Conservation (phyloP, 2,329 filamentous ascomycete species). For the Clonostachys sp. region DNA sequence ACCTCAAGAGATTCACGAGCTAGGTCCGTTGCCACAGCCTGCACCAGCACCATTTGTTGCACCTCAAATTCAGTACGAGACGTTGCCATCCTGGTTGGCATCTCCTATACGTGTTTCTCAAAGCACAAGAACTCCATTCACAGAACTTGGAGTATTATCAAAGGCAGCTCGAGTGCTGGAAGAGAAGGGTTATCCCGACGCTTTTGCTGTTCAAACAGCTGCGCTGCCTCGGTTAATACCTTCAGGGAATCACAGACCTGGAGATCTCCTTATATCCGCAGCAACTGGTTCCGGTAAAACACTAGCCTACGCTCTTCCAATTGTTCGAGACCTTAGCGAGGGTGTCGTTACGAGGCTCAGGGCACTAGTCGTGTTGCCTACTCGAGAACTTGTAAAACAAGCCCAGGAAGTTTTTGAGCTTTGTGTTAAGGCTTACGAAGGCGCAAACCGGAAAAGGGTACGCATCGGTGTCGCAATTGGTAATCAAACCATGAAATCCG, state of each 20-base stretch:
- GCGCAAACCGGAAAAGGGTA: constrained; percentile 57
- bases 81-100: constrained; percentile 76
- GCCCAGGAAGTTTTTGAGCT: constrained; percentile 74
- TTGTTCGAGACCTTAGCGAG: constrained; percentile 71
- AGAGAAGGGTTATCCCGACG: constrained; percentile 43
- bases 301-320: constrained; percentile 81
- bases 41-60: constrained; percentile 51
- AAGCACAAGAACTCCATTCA: constrained; percentile 56
- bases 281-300: constrained; percentile 97
- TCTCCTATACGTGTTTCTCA: constrained; percentile 66
- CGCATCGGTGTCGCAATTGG: constrained; percentile 81
- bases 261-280: constrained; percentile 86
- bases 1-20: constrained; percentile 54
- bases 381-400: constrained; percentile 84
- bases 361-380: constrained; percentile 84
- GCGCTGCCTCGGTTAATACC: constrained; percentile 76
- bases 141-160: constrained; percentile 55
- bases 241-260: constrained; percentile 53
- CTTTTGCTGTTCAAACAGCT: constrained; percentile 36
- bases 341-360: constrained; percentile 62
- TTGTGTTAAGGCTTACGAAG: constrained; percentile 60
- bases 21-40: constrained; percentile 80
- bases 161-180: constrained; percentile 59
- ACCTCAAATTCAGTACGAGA: constrained; percentile 65
- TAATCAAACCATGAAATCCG: constrained; percentile 67